phyloP scores from a whole-genome alignment of 495 filamentous ascomycete species.

The Penicillium nucicola region DNA sequence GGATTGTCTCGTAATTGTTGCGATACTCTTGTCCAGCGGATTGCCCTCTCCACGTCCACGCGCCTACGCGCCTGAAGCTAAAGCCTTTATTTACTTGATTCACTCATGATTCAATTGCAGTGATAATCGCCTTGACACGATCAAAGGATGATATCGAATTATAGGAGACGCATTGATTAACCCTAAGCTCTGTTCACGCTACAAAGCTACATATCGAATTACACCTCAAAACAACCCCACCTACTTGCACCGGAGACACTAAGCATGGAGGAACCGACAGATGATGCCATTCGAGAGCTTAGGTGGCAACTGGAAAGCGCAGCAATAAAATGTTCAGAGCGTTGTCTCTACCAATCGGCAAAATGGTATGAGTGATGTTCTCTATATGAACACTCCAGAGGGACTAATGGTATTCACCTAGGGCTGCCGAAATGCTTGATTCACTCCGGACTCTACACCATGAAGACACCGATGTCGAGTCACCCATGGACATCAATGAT shows the following conservation, averaged over 20 bases:
- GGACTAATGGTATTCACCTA: slow-evolving; percentile 31
- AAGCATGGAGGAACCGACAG: slow-evolving; percentile 38
- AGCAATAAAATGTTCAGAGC: slow-evolving; percentile 84
- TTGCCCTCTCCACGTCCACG: neutral
- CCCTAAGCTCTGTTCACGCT: too few relatives aligned
- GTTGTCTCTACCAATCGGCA: slow-evolving; percentile 92
- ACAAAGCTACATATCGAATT: neutral
- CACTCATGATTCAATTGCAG: neutral
- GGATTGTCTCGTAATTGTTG: neutral
- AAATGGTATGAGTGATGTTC: slow-evolving; percentile 71
- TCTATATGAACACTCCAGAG: neutral
- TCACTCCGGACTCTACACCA: slow-evolving; percentile 57
- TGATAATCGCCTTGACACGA: neutral
- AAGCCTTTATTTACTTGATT: slow-evolving; percentile 2
- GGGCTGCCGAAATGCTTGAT: slow-evolving; percentile 92
- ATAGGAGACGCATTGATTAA: neutral
- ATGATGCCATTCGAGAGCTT: slow-evolving; percentile 45
- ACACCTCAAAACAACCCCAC: neutral
- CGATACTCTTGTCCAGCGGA: neutral
- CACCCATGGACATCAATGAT: slow-evolving; percentile 51
- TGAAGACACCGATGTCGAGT: slow-evolving; percentile 58
- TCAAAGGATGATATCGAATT: neutral
- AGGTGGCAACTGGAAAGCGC: slow-evolving; percentile 74
- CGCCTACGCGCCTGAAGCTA: neutral
- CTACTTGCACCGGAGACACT: neutral